Percentiles rank a stretch among this genome's conserved stretches.
phyloP scores from a whole-genome alignment of 257 asterid species.

The Lithospermum erythrorhizon region DNA sequence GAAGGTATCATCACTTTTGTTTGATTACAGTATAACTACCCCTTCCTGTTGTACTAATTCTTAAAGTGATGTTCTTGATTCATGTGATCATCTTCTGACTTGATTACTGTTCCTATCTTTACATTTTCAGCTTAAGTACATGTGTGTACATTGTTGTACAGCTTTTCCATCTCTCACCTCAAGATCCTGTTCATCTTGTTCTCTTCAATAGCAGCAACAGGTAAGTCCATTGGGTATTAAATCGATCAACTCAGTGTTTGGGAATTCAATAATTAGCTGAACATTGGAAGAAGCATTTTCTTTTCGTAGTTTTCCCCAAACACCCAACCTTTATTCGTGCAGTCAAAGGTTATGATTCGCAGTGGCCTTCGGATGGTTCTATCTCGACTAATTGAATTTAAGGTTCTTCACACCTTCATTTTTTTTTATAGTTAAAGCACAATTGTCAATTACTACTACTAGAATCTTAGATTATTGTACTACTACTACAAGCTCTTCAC shows the following conservation, averaged over 20 bases:
- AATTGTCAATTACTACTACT: too few species aligned
- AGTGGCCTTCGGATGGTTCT: too few species aligned
- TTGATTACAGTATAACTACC: too few species aligned
- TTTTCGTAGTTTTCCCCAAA: not conserved
- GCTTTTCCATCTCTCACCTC: constrained; percentile 43
- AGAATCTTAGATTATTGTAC: too few species aligned
- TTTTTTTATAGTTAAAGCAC: too few species aligned
- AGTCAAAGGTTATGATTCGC: constrained; percentile 10
- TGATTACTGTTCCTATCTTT: not conserved
- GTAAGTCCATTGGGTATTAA: constrained; percentile 26
- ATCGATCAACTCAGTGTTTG: too few species aligned
- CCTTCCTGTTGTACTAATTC: too few species aligned
- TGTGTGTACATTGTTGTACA: constrained; percentile 59
- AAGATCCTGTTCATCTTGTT: constrained; percentile 46
- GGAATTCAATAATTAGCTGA: not conserved
- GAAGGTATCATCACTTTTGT: constrained; percentile 36
- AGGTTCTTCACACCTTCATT: too few species aligned
- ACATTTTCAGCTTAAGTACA: constrained; percentile 45
- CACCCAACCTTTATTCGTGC: not conserved
- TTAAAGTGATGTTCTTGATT: too few species aligned
- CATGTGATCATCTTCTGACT: too few species aligned
- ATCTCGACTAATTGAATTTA: too few species aligned
- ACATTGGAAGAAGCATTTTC: not conserved
- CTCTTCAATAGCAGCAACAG: constrained; percentile 56
- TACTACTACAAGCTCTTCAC: too few species aligned